A percentile compares a stretch with the other conserved stretches of the same genome.
These are phyloP conservation scores for Aspergillus pseudonomiae DNA, from an alignment of 2,329 filamentous ascomycete species.

Conservation along the genomic window DNA sequence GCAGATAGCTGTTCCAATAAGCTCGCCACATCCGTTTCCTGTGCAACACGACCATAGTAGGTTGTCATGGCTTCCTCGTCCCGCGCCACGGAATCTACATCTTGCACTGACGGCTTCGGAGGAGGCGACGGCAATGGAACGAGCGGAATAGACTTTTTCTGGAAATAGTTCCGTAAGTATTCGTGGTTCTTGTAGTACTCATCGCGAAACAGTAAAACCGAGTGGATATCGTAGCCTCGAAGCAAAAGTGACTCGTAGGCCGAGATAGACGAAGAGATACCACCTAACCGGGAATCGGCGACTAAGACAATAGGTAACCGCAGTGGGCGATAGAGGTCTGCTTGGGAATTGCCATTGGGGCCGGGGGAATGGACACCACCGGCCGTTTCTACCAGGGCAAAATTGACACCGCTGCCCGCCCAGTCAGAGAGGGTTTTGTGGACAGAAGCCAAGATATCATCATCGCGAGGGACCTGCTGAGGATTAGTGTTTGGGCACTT, in stretches of 20 bases:
- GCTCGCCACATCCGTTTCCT: slow-evolving; percentile 42
- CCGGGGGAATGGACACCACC: slow-evolving; percentile 80
- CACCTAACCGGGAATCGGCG: slow-evolving; percentile 74
- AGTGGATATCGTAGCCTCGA: slow-evolving; percentile 76
- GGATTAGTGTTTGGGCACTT: slow-evolving; percentile 5
- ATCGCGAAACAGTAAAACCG: slow-evolving; percentile 70
- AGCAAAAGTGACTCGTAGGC: slow-evolving; percentile 77
- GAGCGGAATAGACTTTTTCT: slow-evolving; percentile 59
- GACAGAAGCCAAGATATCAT: slow-evolving; percentile 55
- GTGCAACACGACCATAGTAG: slow-evolving; percentile 63
- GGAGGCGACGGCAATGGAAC: slow-evolving; percentile 64
- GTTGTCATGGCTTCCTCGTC: slow-evolving; percentile 61
- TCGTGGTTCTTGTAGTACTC: slow-evolving; percentile 67
- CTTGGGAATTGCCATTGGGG: slow-evolving; percentile 75
- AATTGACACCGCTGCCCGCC: slow-evolving; percentile 48
- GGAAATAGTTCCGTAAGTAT: slow-evolving; percentile 71
- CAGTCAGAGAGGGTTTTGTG: slow-evolving; percentile 45
- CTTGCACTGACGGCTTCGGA: slow-evolving; percentile 30
- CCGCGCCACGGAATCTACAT: slow-evolving; percentile 39
- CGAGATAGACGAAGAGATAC: slow-evolving; percentile 78
- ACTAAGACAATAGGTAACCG: slow-evolving; percentile 74
- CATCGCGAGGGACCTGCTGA: slow-evolving; percentile 52
- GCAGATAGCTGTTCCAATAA: slow-evolving; percentile 57
- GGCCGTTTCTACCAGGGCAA: slow-evolving; percentile 77
- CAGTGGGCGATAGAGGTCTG: slow-evolving; percentile 74